Percentiles rank a stretch among this genome's conserved stretches.
Conservation (phyloP, 331 rosid species). For the Rhamnella rubrinervis region DNA sequence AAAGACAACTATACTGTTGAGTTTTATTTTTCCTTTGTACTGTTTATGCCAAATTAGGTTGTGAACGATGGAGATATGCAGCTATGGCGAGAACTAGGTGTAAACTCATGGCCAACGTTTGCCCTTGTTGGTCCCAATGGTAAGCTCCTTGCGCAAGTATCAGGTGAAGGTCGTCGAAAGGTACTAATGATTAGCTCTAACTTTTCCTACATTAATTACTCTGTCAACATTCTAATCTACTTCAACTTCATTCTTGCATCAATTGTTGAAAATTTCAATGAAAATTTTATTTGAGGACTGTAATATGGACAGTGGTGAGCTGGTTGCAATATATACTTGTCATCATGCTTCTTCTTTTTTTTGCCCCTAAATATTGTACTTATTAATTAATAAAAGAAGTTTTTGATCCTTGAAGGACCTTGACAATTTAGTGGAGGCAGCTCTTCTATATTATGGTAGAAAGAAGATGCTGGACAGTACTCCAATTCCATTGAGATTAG, state of each 20-base stretch:
- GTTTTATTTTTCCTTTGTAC: neutral
- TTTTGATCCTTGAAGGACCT: conserved; percentile 62
- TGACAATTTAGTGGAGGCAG: conserved; percentile 91
- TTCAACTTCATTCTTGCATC: no score
- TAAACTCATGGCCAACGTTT: conserved; percentile 97
- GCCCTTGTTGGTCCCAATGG: conserved; percentile 84
- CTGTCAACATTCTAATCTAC: no score
- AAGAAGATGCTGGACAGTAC: conserved; percentile 64
- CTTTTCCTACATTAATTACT: conserved; percentile 8
- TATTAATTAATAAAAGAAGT: neutral
- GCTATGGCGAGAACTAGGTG: conserved; percentile 87
- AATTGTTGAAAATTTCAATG: no score
- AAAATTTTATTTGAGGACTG: no score
- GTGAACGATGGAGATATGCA: conserved; percentile 96
- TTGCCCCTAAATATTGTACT: neutral
- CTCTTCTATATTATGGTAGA: conserved; percentile 77
- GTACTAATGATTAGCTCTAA: conserved; percentile 38
- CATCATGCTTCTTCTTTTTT: neutral
- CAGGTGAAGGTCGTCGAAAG: conserved; percentile 95
- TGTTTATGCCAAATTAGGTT: conserved; percentile 48
- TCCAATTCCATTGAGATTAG: conserved; percentile 68
- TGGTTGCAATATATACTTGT: neutral
- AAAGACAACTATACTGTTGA: conserved; percentile 8
- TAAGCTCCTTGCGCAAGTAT: conserved; percentile 81
- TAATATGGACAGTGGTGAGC: no score